Evolutionary conservation across 768 basidiomycete genomes (phyloP).

Genomic region (Cystofilobasidium bisporidii): DNA sequence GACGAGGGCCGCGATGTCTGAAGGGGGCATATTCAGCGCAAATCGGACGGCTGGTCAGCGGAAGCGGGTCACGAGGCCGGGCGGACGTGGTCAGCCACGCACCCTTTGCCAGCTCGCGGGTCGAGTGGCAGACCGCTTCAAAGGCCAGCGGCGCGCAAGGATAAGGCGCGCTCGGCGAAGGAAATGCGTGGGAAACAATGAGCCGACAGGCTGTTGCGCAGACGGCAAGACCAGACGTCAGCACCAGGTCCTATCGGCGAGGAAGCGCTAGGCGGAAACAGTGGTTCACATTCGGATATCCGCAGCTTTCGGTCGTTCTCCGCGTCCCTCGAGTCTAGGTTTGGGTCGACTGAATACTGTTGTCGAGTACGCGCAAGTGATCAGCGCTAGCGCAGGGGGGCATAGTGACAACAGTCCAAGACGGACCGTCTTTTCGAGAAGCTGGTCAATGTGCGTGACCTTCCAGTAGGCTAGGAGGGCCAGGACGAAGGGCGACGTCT

Average conservation of each 20-base stretch:
- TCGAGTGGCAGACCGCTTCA: constrained; percentile 6
- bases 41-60: too few relatives aligned
- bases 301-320: constrained; percentile 17
- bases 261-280: neutral
- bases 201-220: constrained; percentile 10
- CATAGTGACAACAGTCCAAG: neutral
- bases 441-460: neutral
- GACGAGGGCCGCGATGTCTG: constrained; percentile 7
- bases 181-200: constrained; percentile 19
- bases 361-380: too few relatives aligned
- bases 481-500: neutral
- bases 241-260: too few relatives aligned
- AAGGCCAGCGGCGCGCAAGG: neutral
- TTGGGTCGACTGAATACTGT: constrained; percentile 13
- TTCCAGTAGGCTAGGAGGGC: constrained; percentile 20
- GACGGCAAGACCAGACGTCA: neutral
- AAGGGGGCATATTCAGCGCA: neutral
- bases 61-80: too few relatives aligned
- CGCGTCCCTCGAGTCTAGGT: neutral
- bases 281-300: constrained; percentile 12
- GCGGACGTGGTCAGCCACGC: too few relatives aligned
- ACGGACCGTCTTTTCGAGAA: constrained; percentile 18
- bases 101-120: constrained; percentile 7
- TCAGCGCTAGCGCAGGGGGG: neutral
- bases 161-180: neutral